phyloP scores from a whole-genome alignment of 495 filamentous ascomycete genomes.

The Neurospora pannonica region DNA sequence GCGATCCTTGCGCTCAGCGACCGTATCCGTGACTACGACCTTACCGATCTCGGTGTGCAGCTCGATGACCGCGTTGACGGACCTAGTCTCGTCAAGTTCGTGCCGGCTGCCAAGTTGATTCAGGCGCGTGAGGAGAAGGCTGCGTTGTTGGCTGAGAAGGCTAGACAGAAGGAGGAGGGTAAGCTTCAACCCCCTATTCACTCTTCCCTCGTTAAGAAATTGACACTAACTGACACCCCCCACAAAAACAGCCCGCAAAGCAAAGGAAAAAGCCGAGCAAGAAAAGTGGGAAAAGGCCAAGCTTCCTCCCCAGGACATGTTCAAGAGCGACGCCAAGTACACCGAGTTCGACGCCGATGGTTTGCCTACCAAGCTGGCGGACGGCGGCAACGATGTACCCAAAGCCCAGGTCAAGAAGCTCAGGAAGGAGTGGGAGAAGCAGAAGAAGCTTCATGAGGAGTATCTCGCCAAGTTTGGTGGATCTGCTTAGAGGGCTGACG shows the following conservation, averaged over 20 bases:
- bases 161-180: conserved; percentile 50
- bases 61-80: conserved; percentile 68
- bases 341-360: conserved; percentile 81
- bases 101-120: conserved; percentile 58
- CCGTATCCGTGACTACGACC: conserved; percentile 64
- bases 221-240: conserved; percentile 1
- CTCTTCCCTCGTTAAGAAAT: too few species aligned
- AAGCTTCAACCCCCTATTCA: too few species aligned
- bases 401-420: conserved; percentile 79
- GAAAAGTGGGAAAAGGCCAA: conserved; percentile 63
- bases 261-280: conserved; percentile 42
- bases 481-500: not conserved
- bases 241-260: conserved; percentile 27
- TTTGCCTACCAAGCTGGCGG: conserved; percentile 63
- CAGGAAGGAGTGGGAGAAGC: conserved; percentile 83
- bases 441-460: conserved; percentile 77
- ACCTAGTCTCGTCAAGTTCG: conserved; percentile 75
- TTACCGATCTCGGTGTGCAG: conserved; percentile 73
- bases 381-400: conserved; percentile 62
- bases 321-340: conserved; percentile 60
- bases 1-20: conserved; percentile 63
- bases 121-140: conserved; percentile 66
- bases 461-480: conserved; percentile 21
- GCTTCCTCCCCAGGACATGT: conserved; percentile 58
- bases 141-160: conserved; percentile 43